Conservation (phyloP, 1,139 yeast genomes). For the Blastobotrys niveus region DNA sequence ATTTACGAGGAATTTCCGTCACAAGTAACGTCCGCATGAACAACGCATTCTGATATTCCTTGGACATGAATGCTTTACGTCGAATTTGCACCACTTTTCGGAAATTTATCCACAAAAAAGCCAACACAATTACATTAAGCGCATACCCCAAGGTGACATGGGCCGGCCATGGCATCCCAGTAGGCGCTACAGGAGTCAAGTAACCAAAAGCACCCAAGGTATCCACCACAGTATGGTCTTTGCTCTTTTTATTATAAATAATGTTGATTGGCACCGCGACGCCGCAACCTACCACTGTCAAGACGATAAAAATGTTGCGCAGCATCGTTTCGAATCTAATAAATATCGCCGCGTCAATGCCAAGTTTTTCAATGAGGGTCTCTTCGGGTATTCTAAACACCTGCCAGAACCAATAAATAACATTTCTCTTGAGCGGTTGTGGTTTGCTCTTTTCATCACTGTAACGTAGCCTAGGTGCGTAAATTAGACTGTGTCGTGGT, state of each 20-base stretch:
- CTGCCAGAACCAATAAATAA: slow-evolving; percentile 30
- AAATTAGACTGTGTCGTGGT: slow-evolving; percentile 34
- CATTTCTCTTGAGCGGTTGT: slow-evolving; percentile 23
- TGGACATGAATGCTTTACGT: slow-evolving; percentile 25
- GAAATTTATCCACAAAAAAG: slow-evolving; percentile 32
- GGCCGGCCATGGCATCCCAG: slow-evolving; percentile 32
- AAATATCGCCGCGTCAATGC: slow-evolving; percentile 38
- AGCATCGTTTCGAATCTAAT: slow-evolving; percentile 34
- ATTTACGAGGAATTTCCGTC: slow-evolving; percentile 32
- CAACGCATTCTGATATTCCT: slow-evolving; percentile 30
- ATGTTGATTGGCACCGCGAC: slow-evolving; percentile 39
- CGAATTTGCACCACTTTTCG: slow-evolving; percentile 30
- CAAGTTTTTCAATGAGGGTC: slow-evolving; percentile 30
- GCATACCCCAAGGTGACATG: slow-evolving; percentile 36
- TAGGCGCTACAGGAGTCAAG: slow-evolving; percentile 36
- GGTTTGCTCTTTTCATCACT: slow-evolving; percentile 23
- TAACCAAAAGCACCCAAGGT: slow-evolving; percentile 34
- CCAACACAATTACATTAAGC: slow-evolving; percentile 27
- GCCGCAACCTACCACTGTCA: slow-evolving; percentile 34
- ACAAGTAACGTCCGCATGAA: slow-evolving; percentile 35
- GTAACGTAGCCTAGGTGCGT: slow-evolving; percentile 32
- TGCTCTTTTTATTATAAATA: slow-evolving; percentile 28
- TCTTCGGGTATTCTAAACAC: slow-evolving; percentile 27
- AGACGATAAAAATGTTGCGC: slow-evolving; percentile 31
- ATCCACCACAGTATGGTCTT: slow-evolving; percentile 10